Conservation (phyloP, 768 basidiomycete species). For the Trametopsis cervina region DNA sequence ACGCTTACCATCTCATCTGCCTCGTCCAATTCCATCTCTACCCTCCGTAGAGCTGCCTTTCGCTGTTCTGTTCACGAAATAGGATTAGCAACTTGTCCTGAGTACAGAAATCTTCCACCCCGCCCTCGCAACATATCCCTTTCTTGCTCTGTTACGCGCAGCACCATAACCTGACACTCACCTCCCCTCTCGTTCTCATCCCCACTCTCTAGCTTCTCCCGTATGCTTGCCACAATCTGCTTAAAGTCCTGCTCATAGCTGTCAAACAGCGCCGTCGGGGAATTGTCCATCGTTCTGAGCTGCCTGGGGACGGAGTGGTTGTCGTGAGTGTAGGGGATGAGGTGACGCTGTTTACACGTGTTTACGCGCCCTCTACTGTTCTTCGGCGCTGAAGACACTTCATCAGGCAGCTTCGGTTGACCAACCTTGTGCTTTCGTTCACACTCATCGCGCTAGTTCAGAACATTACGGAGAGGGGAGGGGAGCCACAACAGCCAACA, state of each 20-base stretch:
- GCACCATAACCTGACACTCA: constrained; percentile 28
- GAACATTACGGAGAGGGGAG: too few species aligned
- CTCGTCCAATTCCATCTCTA: constrained; percentile 95
- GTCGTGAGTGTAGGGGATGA: not conserved
- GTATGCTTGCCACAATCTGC: constrained; percentile 70
- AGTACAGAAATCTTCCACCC: not conserved
- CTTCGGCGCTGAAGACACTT: too few species aligned
- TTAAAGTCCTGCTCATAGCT: constrained; percentile 91
- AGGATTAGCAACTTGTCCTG: not conserved
- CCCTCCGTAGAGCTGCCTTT: constrained; percentile 71
- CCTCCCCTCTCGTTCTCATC: constrained; percentile 63
- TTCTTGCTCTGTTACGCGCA: not conserved
- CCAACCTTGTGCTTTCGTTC: too few species aligned
- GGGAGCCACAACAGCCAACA: too few species aligned
- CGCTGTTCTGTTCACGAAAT: constrained; percentile 58
- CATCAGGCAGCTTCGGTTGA: too few species aligned
- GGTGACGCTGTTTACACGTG: not conserved
- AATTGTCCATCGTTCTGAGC: constrained; percentile 61
- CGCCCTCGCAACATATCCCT: not conserved
- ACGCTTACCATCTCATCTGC: constrained; percentile 87
- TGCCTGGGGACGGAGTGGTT: not conserved
- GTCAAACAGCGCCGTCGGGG: constrained; percentile 81
- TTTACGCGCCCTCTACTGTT: not conserved
- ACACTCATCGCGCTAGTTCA: too few species aligned
- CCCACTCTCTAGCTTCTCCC: constrained; percentile 69